phyloP scores from a whole-genome alignment of 441 rosid species.

The Brassica balearica region DNA sequence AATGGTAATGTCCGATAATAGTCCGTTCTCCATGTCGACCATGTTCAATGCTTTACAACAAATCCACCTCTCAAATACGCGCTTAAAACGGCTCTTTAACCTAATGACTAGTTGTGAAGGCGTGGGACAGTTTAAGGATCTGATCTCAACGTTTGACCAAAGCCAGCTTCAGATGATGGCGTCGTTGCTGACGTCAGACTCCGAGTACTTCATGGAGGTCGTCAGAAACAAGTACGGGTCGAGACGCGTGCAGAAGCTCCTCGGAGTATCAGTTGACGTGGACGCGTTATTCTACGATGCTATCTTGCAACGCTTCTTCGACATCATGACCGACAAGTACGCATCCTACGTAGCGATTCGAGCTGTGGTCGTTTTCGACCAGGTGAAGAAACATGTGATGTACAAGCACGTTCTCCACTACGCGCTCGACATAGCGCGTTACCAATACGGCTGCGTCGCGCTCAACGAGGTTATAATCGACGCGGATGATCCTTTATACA shows the following conservation, averaged over 20 bases:
- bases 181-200: conserved; percentile 16
- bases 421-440: conserved; percentile 31
- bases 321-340: conserved; percentile 22
- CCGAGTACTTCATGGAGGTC: conserved; percentile 10
- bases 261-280: background rate
- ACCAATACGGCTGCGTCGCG: conserved; percentile 12
- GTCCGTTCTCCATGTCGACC: background rate
- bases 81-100: background rate
- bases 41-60: background rate
- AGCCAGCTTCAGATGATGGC: background rate
- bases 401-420: conserved; percentile 16
- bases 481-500: conserved; percentile 11
- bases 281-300: background rate
- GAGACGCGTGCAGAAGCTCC: conserved; percentile 19
- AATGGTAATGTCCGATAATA: background rate
- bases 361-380: conserved; percentile 11
- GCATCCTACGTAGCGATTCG: conserved; percentile 18
- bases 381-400: background rate
- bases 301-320: conserved; percentile 27
- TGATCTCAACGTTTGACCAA: background rate
- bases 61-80: background rate
- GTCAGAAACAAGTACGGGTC: conserved; percentile 18
- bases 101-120: background rate
- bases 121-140: background rate
- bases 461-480: conserved; percentile 25